Evolutionary conservation across 2,329 filamentous ascomycete genomes (phyloP).

Genomic region (Curvularia sp.): DNA sequence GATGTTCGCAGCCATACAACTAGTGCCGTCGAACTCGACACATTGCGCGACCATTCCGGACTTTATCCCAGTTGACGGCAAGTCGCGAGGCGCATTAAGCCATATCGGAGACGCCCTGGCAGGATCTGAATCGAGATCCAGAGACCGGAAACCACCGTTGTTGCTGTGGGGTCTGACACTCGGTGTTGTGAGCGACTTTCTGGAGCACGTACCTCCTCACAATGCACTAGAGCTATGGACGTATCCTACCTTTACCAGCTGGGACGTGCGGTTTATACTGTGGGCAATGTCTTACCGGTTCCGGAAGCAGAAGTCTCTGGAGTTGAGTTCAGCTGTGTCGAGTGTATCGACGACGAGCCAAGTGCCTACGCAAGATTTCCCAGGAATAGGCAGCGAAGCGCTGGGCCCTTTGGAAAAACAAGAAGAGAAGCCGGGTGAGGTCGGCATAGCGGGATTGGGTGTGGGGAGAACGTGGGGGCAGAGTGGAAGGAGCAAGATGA

Average conservation of each 20-base stretch:
- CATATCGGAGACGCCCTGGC: constrained; percentile 28
- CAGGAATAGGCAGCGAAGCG: constrained; percentile 32
- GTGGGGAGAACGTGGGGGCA: constrained; percentile 52
- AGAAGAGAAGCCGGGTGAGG: constrained; percentile 51
- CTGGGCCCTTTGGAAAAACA: constrained; percentile 29
- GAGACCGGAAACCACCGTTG: constrained; percentile 56
- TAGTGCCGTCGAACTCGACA: constrained; percentile 68
- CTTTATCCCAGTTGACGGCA: constrained; percentile 51
- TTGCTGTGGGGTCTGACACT: constrained; percentile 74
- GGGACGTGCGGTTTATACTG: constrained; percentile 66
- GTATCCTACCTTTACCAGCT: constrained; percentile 72
- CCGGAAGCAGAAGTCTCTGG: constrained; percentile 48
- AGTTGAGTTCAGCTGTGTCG: constrained; percentile 33
- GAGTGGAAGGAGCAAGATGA: constrained; percentile 47
- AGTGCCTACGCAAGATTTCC: constrained; percentile 35
- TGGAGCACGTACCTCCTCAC: constrained; percentile 71
- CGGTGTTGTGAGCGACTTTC: constrained; percentile 71
- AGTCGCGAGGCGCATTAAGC: constrained; percentile 19
- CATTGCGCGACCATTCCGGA: constrained; percentile 63
- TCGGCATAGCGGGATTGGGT: constrained; percentile 56
- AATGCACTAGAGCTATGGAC: constrained; percentile 69
- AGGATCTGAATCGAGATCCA: constrained; percentile 40
- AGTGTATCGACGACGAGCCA: constrained; percentile 22
- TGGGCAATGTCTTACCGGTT: constrained; percentile 67
- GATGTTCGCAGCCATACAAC: constrained; percentile 70